Evolutionary conservation across 1,284 basidiomycete species (phyloP), one percentile per base, ranked within the genome.

Genomic region (Ustilago tritici): DNA sequence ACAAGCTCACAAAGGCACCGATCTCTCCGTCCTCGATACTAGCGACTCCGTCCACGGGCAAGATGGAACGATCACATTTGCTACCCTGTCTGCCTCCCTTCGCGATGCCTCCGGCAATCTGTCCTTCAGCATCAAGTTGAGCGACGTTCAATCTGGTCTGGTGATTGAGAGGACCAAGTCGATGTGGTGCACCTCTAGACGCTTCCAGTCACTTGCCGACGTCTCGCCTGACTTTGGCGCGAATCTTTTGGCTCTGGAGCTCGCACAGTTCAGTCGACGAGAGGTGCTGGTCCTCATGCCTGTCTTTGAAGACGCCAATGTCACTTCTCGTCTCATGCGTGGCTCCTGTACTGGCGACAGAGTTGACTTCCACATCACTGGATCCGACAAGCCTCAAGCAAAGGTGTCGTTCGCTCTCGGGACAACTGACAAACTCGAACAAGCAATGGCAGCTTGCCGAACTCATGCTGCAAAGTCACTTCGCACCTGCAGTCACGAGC

Each of bases 131-230:
- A 63, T 70, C 53, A 54, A 64, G 17, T 47, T 63, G 17, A 58
- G 50, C 52, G 43, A 59, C 17, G 57, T 79, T 15, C 43, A 65
- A 19, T 38, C 61, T 15, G 73, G 66, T 19, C 38, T 79, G 17
- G 63, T 76, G 35, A 43, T 73, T 14, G 75, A 77, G 49, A 62
- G 75, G n/a, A 77, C 75, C 43, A 77, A 77, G 31, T 77, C 70
- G 12, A 73, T 63, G 2, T 77, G 75, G 75, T 74, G 71, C 62
- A 77, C 75, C 1, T 77, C 75, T 2, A 61, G 75, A 40, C 66
- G 56, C 31, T 70, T 77, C 23, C 40, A 19, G 15, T 65, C 61
- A 17, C 61, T 72, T 1, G 12, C 32, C n/a, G 62, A 73, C 17
- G 54, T 77, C 17, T 74, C 75, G 1, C 9, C 66, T 3, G 63